phyloP scores from a whole-genome alignment of 1,284 basidiomycete species.

The Puccinia novopanici region DNA sequence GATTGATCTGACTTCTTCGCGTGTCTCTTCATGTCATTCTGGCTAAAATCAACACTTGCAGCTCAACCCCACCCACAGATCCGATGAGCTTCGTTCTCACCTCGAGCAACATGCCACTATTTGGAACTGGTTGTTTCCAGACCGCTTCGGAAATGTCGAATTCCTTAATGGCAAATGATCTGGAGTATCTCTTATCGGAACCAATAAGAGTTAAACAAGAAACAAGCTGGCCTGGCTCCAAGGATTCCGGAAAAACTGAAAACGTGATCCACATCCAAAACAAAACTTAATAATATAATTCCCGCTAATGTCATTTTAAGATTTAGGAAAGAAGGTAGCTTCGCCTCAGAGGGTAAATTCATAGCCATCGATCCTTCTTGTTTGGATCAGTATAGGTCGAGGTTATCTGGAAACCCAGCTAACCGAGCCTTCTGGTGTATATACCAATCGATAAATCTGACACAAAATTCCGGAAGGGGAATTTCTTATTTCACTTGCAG shows the following conservation, averaged over 20 bases:
- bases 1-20: not conserved
- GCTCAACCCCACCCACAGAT: constrained; percentile 11
- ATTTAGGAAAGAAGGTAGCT: not conserved
- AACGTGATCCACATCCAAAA: not conserved
- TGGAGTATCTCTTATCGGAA: constrained; percentile 22
- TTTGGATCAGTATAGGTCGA: too few species aligned
- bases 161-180: not conserved
- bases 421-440: too few species aligned
- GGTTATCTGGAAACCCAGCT: too few species aligned
- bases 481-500: too few species aligned
- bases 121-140: constrained; percentile 22
- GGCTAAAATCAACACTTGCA: not conserved
- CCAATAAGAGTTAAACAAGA: not conserved
- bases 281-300: not conserved
- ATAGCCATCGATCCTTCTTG: too few species aligned
- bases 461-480: too few species aligned
- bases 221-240: not conserved
- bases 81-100: constrained; percentile 20
- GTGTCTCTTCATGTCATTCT: not conserved
- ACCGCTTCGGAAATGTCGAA: constrained; percentile 9
- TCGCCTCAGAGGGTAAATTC: too few species aligned
- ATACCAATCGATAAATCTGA: too few species aligned
- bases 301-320: not conserved
- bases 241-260: not conserved
- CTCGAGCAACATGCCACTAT: constrained; percentile 21